These are phyloP conservation scores for Wickerhamiella slavikovae DNA, from an alignment of 805 yeast genomes.

Conservation along the genomic window DNA sequence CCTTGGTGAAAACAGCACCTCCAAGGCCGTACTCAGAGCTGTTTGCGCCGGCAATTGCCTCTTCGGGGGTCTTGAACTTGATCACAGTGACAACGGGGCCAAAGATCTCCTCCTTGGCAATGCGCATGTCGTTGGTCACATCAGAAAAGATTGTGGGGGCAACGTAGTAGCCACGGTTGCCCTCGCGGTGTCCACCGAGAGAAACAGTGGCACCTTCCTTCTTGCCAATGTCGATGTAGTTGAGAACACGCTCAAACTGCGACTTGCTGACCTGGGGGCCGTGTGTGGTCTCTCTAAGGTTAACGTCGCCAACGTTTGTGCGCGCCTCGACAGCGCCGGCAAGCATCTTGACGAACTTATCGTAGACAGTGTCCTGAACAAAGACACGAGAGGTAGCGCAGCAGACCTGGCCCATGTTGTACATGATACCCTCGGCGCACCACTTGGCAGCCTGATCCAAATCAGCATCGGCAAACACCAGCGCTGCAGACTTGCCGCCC, in stretches of 20 bases:
- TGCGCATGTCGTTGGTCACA: constrained; percentile 40
- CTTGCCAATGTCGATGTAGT: constrained; percentile 56
- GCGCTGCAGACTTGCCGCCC: constrained; percentile 90
- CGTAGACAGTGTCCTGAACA: constrained; percentile 69
- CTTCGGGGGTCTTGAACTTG: constrained; percentile 44
- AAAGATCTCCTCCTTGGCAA: constrained; percentile 65
- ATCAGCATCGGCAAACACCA: constrained; percentile 73
- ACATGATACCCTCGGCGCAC: constrained; percentile 64
- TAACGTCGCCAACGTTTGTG: constrained; percentile 48
- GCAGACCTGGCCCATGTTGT: constrained; percentile 90
- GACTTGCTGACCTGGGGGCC: constrained; percentile 75
- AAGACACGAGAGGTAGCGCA: constrained; percentile 84
- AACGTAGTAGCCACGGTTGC: constrained; percentile 40
- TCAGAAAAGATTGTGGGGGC: constrained; percentile 62
- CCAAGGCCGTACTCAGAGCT: constrained; percentile 62
- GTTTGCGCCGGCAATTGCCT: constrained; percentile 50
- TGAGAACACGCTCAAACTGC: constrained; percentile 57
- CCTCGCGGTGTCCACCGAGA: constrained; percentile 49
- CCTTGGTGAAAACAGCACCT: constrained; percentile 56
- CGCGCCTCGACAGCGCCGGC: constrained; percentile 15
- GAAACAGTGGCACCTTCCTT: constrained; percentile 65
- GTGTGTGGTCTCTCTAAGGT: constrained; percentile 50
- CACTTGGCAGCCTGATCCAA: constrained; percentile 51
- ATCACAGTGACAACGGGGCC: constrained; percentile 67
- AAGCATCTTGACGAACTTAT: constrained; percentile 34